A percentile compares a stretch with the other conserved stretches of the same genome.
phyloP scores from a whole-genome alignment of 2,329 filamentous ascomycete genomes.

The Colletotrichum graminicola region DNA sequence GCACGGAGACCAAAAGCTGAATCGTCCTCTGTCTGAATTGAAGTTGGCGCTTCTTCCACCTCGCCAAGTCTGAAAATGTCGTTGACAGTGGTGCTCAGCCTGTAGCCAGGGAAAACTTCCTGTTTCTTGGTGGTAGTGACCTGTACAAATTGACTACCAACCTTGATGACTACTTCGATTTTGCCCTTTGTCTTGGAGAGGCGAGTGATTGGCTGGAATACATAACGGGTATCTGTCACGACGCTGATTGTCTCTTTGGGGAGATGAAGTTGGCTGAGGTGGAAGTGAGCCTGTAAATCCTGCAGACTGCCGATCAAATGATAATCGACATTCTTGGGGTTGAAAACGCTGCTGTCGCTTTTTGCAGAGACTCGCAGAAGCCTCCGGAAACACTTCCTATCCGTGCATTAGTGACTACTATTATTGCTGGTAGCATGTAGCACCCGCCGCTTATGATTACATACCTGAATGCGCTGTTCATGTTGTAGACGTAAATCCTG shows the following conservation, averaged over 20 bases:
- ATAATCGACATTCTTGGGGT: conserved; percentile 77
- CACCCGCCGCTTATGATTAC: conserved; percentile 42
- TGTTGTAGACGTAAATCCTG: conserved; percentile 77
- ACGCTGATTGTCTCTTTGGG: conserved; percentile 79
- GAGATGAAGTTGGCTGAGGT: conserved; percentile 74
- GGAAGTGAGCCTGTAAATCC: conserved; percentile 75
- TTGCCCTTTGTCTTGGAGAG: conserved; percentile 78
- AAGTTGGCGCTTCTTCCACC: conserved; percentile 75
- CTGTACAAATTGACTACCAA: conserved; percentile 77
- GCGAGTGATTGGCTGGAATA: conserved; percentile 74
- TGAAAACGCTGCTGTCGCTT: conserved; percentile 70
- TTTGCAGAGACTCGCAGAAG: conserved; percentile 72
- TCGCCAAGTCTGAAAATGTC: conserved; percentile 78
- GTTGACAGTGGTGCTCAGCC: conserved; percentile 74
- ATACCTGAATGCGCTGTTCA: conserved; percentile 77
- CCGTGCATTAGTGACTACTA: conserved; percentile 8
- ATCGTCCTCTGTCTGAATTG: conserved; percentile 74
- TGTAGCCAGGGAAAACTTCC: conserved; percentile 73
- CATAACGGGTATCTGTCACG: conserved; percentile 73
- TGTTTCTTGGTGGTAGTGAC: conserved; percentile 77
- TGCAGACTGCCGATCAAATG: conserved; percentile 74
- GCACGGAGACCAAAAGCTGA: conserved; percentile 75
- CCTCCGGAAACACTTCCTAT: conserved; percentile 73
- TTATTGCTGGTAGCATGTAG: background rate
- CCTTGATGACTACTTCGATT: conserved; percentile 76